Evolutionary conservation across 2,329 filamentous ascomycete species (phyloP).

Genomic region (Pseudogymnoascus sp.): DNA sequence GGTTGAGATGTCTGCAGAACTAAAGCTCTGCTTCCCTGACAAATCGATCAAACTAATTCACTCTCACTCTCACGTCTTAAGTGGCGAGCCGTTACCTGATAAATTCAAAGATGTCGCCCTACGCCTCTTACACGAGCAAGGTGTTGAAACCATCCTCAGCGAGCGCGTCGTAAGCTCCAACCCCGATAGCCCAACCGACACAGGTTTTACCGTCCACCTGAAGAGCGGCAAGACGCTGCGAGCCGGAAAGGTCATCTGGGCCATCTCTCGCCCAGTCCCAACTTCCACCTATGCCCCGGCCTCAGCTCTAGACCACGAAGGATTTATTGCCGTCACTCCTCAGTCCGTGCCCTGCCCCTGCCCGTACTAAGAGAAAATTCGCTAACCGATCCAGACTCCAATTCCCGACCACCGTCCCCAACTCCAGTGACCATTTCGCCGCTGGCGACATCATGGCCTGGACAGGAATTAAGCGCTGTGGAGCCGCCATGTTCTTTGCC

Average conservation of each 20-base stretch:
- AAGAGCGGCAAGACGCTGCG: conserved; percentile 50
- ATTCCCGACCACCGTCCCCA: conserved; percentile 46
- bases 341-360: conserved; percentile 33
- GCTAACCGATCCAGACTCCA: conserved; percentile 37
- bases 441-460: conserved; percentile 62
- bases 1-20: conserved; percentile 72
- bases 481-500: conserved; percentile 67
- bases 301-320: conserved; percentile 51
- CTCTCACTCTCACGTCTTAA: conserved; percentile 61
- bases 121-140: conserved; percentile 49
- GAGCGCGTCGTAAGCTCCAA: conserved; percentile 46
- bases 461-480: conserved; percentile 74
- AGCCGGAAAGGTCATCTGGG: conserved; percentile 60
- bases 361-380: background rate
- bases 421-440: conserved; percentile 55
- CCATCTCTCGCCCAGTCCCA: conserved; percentile 55
- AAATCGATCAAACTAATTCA: conserved; percentile 66
- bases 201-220: conserved; percentile 39
- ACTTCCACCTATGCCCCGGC: conserved; percentile 55
- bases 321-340: conserved; percentile 55
- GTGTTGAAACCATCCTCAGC: conserved; percentile 56
- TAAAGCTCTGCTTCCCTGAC: conserved; percentile 58
- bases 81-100: conserved; percentile 62
- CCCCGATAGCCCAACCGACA: conserved; percentile 36
- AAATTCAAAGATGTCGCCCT: conserved; percentile 57